A percentile compares a stretch with the other conserved stretches of the same genome.
phyloP scores from a whole-genome alignment of 148 eudicot genomes.

The Vaccinium myrtillus region DNA sequence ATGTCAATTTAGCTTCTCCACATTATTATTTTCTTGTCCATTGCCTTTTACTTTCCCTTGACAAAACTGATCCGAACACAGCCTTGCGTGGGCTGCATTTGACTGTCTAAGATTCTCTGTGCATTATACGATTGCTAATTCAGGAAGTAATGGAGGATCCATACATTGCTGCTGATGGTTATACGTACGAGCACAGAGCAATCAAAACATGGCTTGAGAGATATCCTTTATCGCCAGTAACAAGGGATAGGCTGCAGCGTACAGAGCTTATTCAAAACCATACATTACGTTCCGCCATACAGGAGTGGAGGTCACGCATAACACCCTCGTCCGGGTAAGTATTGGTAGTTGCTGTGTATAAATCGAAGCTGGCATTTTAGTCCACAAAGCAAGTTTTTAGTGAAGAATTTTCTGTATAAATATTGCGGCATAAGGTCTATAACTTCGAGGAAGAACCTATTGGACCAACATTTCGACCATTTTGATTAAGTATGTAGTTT shows the following conservation, averaged over 20 bases:
- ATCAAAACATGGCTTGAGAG: conserved; percentile 75
- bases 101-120: neutral
- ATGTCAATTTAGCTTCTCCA: neutral
- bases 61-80: neutral
- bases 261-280: conserved; percentile 62
- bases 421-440: neutral
- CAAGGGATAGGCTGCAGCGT: conserved; percentile 53
- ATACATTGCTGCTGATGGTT: conserved; percentile 83
- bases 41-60: too few species aligned
- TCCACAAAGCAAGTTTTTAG: neutral
- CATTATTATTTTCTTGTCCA: too few species aligned
- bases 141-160: conserved; percentile 93
- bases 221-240: conserved; percentile 62
- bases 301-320: conserved; percentile 62
- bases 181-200: conserved; percentile 81
- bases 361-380: neutral
- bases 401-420: neutral
- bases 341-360: neutral
- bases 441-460: neutral
- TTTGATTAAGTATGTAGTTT: too few species aligned
- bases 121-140: neutral
- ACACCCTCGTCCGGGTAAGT: conserved; percentile 25
- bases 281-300: conserved; percentile 69
- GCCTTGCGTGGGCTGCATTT: conserved; percentile 13
- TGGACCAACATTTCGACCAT: neutral